A percentile compares a stretch with the other conserved stretches of the same genome.
phyloP scores from a whole-genome alignment of 1,284 basidiomycete species.

The Gomphus sp. region DNA sequence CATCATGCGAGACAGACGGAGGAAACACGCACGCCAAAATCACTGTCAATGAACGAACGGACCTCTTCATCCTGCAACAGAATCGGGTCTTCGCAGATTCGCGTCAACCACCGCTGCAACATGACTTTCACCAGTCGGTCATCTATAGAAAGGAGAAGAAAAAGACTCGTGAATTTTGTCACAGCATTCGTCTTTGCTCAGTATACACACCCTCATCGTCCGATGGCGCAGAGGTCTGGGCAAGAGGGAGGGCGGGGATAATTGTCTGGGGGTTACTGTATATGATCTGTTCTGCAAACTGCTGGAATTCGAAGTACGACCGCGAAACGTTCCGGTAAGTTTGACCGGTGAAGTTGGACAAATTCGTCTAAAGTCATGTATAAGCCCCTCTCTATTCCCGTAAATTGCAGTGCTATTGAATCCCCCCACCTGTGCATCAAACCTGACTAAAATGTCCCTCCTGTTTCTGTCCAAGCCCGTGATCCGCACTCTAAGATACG shows the following conservation, averaged over 20 bases:
- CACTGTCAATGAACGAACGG: constrained; percentile 87
- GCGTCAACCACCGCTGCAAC: constrained; percentile 85
- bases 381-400: background rate
- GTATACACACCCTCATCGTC: constrained; percentile 70
- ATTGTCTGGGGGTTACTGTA: constrained; percentile 86
- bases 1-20: background rate
- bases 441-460: constrained; percentile 82
- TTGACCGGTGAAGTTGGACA: constrained; percentile 81
- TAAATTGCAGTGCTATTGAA: background rate
- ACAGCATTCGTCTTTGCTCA: no score
- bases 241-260: constrained; percentile 81
- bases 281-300: constrained; percentile 80
- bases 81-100: constrained; percentile 84
- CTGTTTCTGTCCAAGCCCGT: constrained; percentile 87
- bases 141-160: constrained; percentile 28
- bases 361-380: constrained; percentile 63
- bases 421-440: constrained; percentile 76
- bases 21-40: constrained; percentile 61
- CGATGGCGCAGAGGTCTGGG: constrained; percentile 88
- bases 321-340: constrained; percentile 88
- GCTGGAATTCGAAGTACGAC: constrained; percentile 86
- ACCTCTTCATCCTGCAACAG: constrained; percentile 83
- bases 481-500: constrained; percentile 80
- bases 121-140: constrained; percentile 88
- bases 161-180: no score